Conservation (phyloP, 768 basidiomycete genomes). For the Rhodosporidiobolus odoratus region DNA sequence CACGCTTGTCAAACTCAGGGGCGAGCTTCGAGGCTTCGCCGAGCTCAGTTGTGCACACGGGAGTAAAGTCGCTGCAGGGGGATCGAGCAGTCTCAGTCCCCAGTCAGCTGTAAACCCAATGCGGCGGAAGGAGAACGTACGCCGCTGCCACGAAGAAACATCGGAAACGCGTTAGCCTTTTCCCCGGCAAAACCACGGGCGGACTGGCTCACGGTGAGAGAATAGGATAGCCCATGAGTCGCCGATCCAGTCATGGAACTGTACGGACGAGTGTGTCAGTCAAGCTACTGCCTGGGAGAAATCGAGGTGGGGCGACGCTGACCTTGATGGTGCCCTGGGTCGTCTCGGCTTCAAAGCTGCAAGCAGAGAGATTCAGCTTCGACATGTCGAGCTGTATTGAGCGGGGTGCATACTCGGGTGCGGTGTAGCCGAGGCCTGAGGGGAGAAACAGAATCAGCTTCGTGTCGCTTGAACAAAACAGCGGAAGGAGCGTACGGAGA, state of each 20-base stretch:
- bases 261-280: no score
- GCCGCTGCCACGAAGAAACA: no score
- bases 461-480: no score
- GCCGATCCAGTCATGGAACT: conserved; percentile 77
- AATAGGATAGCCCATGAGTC: conserved; percentile 81
- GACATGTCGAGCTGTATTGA: background rate
- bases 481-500: conserved; percentile 3
- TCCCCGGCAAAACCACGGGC: no score
- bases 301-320: background rate
- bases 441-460: conserved; percentile 18
- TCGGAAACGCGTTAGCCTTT: no score
- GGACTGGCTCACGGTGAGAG: conserved; percentile 94
- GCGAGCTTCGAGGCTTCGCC: conserved; percentile 87
- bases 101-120: no score
- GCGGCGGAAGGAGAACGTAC: no score
- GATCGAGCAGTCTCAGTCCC: no score
- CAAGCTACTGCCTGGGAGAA: no score
- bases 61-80: conserved; percentile 1
- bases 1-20: conserved; percentile 74
- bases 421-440: conserved; percentile 65
- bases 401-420: conserved; percentile 61
- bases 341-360: conserved; percentile 62
- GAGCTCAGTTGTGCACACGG: conserved; percentile 87
- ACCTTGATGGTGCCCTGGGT: conserved; percentile 69
- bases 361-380: background rate